Percentiles rank a stretch among this genome's conserved stretches.
Evolutionary conservation across 164 flowering plant genomes (phyloP).

Genomic region (Protea cynaroides): DNA sequence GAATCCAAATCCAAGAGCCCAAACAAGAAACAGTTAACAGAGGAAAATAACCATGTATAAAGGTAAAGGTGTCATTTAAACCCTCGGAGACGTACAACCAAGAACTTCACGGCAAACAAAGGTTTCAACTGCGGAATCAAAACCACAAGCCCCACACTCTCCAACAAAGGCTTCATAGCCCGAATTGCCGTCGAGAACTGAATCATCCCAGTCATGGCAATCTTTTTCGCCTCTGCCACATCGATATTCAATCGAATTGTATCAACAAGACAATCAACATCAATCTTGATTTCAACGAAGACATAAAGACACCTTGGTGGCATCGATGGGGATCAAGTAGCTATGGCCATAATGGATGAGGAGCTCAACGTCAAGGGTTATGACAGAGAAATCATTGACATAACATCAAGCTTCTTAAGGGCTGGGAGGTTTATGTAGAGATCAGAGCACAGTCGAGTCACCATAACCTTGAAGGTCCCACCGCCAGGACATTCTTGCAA

Average conservation of each 20-base stretch:
- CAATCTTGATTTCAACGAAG: conserved; percentile 80
- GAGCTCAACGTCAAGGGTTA: conserved; percentile 72
- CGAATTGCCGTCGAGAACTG: conserved; percentile 81
- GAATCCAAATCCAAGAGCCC: no score
- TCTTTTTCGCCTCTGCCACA: conserved; percentile 1
- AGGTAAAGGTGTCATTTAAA: no score
- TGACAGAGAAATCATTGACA: conserved; percentile 82
- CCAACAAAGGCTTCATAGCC: conserved; percentile 60
- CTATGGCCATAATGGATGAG: conserved; percentile 94
- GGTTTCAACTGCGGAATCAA: conserved; percentile 84
- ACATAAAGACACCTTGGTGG: conserved; percentile 69
- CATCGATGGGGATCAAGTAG: conserved; percentile 77
- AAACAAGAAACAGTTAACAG: no score
- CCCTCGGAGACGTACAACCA: no score
- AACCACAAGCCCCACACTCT: conserved; percentile 52
- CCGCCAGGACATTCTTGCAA: conserved; percentile 68
- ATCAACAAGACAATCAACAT: conserved; percentile 40
- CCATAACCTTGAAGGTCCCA: conserved; percentile 70
- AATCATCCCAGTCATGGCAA: conserved; percentile 85
- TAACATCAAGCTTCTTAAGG: conserved; percentile 67
- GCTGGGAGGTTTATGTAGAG: conserved; percentile 67
- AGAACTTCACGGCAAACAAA: conserved; percentile 38
- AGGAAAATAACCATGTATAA: no score
- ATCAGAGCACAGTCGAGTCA: conserved; percentile 58
- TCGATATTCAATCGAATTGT: conserved; percentile 40